These are phyloP conservation scores for Blepharisma undulans DNA, from an alignment of 169 alveolate genomes.

Conservation along the genomic window DNA sequence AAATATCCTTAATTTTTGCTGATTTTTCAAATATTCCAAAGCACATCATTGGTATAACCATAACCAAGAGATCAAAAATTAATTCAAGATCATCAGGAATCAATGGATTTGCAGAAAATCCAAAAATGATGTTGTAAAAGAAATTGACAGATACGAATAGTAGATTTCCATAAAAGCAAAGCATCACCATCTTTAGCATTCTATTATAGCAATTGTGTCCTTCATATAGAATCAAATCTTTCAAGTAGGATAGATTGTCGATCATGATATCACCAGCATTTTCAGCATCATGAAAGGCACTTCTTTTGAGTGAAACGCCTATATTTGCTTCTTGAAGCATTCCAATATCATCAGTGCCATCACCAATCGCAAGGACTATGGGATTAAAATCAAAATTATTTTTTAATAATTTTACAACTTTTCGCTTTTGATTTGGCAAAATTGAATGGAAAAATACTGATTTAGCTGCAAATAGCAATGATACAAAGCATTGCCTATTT, in stretches of 20 bases:
- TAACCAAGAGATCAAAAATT: not conserved
- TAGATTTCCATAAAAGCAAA: not conserved
- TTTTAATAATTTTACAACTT: slow-evolving; percentile 20
- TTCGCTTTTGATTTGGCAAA: slow-evolving; percentile 21
- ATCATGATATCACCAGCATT: not conserved
- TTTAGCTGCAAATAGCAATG: slow-evolving; percentile 25
- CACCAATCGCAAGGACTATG: not conserved
- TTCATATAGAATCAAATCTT: not conserved
- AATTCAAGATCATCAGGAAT: not conserved
- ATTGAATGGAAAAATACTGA: slow-evolving; percentile 8
- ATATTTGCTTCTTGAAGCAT: slow-evolving; percentile 24
- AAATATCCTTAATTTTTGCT: not conserved
- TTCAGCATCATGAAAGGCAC: not conserved
- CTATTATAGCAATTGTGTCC: not conserved
- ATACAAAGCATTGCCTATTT: not conserved
- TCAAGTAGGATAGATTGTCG: not conserved
- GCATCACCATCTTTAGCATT: not conserved
- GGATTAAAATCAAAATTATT: not conserved
- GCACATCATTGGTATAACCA: not conserved
- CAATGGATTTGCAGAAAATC: not conserved
- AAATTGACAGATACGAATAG: not conserved
- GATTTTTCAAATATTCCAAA: not conserved
- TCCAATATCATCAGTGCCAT: not conserved
- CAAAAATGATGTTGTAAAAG: not conserved
- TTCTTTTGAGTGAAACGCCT: not conserved